Evolutionary conservation across 2,329 filamentous ascomycete genomes (phyloP).

Genomic region (Nemania sp.): DNA sequence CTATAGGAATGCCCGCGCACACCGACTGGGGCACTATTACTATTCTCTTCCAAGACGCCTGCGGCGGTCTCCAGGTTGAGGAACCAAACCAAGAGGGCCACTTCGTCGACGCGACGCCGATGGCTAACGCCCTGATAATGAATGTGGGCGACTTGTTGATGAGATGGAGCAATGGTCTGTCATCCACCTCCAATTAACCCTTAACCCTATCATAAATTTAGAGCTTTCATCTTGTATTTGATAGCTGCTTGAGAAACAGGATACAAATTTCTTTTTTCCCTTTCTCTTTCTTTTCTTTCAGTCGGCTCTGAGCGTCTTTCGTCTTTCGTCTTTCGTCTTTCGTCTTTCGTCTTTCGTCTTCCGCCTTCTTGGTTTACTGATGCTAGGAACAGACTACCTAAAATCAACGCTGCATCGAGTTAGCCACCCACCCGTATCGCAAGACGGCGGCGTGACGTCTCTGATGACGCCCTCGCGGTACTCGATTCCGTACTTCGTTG

Average conservation of each 20-base stretch:
- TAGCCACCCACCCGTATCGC: conserved; percentile 46
- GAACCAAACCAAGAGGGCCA: conserved; percentile 41
- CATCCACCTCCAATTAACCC: background rate
- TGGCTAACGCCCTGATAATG: conserved; percentile 42
- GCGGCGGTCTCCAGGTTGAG: conserved; percentile 53
- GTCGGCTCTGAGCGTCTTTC: too few relatives aligned
- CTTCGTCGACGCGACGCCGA: conserved; percentile 46
- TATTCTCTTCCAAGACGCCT: conserved; percentile 51
- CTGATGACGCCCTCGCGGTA: conserved; percentile 56
- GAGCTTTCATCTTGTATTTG: too few relatives aligned
- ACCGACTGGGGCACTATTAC: conserved; percentile 49
- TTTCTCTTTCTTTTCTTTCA: background rate
- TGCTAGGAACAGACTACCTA: conserved; percentile 46
- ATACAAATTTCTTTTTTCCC: background rate
- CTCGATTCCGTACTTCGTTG: conserved; percentile 65
- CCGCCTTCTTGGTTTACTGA: conserved; percentile 4
- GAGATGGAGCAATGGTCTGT: conserved; percentile 48
- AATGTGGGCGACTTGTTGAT: conserved; percentile 48
- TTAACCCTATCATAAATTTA: too few relatives aligned
- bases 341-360: background rate
- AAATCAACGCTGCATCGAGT: conserved; percentile 60
- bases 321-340: background rate
- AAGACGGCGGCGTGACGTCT: conserved; percentile 30
- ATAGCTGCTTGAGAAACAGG: too few relatives aligned
- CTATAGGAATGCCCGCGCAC: conserved; percentile 42